phyloP scores from a whole-genome alignment of 1,284 basidiomycete genomes.

The Trichosporon ovoides region DNA sequence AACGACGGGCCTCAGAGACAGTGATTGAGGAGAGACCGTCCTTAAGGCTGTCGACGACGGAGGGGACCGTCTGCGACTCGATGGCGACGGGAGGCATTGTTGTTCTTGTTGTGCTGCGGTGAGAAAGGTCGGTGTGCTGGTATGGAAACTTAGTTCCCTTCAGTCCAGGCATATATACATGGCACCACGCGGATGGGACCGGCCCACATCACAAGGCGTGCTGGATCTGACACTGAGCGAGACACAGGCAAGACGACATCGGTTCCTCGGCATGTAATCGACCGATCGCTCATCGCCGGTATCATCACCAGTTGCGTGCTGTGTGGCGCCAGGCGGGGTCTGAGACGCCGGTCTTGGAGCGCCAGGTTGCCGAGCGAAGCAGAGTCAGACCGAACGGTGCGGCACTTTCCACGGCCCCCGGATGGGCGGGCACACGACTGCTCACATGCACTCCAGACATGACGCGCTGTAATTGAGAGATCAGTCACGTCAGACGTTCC shows the following conservation, averaged over 20 bases:
- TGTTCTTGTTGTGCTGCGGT: neutral
- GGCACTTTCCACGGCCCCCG: no score
- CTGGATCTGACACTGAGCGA: no score
- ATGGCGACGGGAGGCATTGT: conserved; percentile 21
- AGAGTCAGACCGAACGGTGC: no score
- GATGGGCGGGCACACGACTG: no score
- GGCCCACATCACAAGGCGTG: no score
- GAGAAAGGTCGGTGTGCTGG: neutral
- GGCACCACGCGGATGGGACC: no score
- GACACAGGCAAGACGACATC: neutral
- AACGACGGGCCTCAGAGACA: conserved; percentile 2
- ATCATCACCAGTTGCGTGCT: conserved; percentile 3
- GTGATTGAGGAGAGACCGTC: conserved; percentile 6
- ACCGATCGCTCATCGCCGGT: neutral
- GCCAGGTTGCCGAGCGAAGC: neutral
- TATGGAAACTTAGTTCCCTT: neutral
- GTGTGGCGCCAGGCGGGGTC: no score
- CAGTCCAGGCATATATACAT: neutral
- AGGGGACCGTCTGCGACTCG: neutral
- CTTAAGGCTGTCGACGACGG: conserved; percentile 19
- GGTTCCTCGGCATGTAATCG: neutral
- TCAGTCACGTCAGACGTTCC: no score
- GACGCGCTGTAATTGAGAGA: no score
- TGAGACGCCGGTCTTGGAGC: neutral
- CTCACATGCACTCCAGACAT: no score